Evolutionary conservation across 805 yeast species (phyloP).

Genomic region (Zygosaccharomyces lentus): DNA sequence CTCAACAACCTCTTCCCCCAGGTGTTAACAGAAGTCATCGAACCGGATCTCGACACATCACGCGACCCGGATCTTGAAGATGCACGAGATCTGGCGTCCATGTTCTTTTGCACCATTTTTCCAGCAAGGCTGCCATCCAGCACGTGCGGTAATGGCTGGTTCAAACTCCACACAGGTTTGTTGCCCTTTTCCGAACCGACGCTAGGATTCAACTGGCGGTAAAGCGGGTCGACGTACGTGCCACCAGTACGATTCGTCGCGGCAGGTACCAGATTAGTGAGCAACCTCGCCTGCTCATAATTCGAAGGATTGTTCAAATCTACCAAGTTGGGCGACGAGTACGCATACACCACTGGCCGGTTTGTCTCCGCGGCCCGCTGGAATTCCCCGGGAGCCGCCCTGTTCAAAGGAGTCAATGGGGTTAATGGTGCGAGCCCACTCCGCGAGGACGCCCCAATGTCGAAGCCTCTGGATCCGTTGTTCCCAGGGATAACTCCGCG

Average conservation of each 20-base stretch:
- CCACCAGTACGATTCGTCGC: constrained; percentile 4
- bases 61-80: constrained; percentile 15
- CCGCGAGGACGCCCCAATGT: constrained; percentile 4
- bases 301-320: constrained; percentile 8
- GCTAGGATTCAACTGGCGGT: constrained; percentile 16
- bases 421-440: constrained; percentile 10
- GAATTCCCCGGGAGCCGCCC: neutral
- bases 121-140: constrained; percentile 14
- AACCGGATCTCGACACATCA: constrained; percentile 15
- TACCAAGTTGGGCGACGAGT: constrained; percentile 17
- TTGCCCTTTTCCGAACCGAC: constrained; percentile 5
- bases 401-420: constrained; percentile 2
- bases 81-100: constrained; percentile 14
- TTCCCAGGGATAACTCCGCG: too few relatives aligned
- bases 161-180: constrained; percentile 22
- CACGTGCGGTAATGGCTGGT: constrained; percentile 21
- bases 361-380: neutral
- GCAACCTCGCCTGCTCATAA: constrained; percentile 12
- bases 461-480: neutral
- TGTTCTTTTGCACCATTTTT: constrained; percentile 14
- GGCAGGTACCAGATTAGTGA: constrained; percentile 6
- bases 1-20: constrained; percentile 14
- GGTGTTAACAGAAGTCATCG: constrained; percentile 16
- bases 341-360: constrained; percentile 11
- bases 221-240: constrained; percentile 19